A percentile compares a stretch with the other conserved stretches of the same genome.
phyloP scores from a whole-genome alignment of 139 green algal species.

The Picochlorum sp. region DNA sequence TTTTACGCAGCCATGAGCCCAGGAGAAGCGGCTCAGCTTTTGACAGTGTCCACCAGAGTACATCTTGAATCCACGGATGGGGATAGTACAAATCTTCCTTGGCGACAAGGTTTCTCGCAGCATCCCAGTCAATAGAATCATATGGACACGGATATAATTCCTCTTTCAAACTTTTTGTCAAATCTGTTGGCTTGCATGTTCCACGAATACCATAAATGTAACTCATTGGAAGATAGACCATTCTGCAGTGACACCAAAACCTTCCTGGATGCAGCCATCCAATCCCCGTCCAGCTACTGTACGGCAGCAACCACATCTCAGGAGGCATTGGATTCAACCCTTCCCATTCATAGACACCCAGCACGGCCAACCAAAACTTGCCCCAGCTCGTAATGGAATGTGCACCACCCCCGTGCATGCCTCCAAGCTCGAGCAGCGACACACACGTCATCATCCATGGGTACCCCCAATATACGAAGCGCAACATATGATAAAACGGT shows the following conservation, averaged over 20 bases:
- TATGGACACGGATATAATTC: slow-evolving; percentile 87
- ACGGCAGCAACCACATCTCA: slow-evolving; percentile 98
- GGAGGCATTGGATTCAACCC: slow-evolving; percentile 87
- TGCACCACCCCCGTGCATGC: slow-evolving; percentile 69
- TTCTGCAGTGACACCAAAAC: slow-evolving; percentile 98
- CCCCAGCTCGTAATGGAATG: slow-evolving; percentile 85
- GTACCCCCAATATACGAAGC: slow-evolving; percentile 61
- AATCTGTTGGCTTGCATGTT: slow-evolving; percentile 45
- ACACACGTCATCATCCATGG: slow-evolving; percentile 35
- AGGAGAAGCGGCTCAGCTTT: slow-evolving; percentile 66
- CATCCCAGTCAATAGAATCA: slow-evolving; percentile 87
- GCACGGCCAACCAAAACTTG: slow-evolving; percentile 97
- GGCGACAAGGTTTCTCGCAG: slow-evolving; percentile 62
- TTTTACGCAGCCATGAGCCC: slow-evolving; percentile 53
- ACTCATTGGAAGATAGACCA: slow-evolving; percentile 99
- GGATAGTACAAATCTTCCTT: slow-evolving; percentile 98
- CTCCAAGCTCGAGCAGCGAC: slow-evolving; percentile 61
- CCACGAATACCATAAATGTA: slow-evolving; percentile 87
- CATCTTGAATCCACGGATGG: slow-evolving; percentile 85
- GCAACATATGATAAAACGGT: slow-evolving; percentile 79
- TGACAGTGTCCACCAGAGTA: slow-evolving; percentile 86
- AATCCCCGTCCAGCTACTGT: slow-evolving; percentile 67
- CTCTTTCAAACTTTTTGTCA: slow-evolving; percentile 40
- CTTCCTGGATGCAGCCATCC: slow-evolving; percentile 77
- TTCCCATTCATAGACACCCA: slow-evolving; percentile 89